phyloP scores from a whole-genome alignment of 2,329 filamentous ascomycete species.

The Xylariaceae sp. region DNA sequence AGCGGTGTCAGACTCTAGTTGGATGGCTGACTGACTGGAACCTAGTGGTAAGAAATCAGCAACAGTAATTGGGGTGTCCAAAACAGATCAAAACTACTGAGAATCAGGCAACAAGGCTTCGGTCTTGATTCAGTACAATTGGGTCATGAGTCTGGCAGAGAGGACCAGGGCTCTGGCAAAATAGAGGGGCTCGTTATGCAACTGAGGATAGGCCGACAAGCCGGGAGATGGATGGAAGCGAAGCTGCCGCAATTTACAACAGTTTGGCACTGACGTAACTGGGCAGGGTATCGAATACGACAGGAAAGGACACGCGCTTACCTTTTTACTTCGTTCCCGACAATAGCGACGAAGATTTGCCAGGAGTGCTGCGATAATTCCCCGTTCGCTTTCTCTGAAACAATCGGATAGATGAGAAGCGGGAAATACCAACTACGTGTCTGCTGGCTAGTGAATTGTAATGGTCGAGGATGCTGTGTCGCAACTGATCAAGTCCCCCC shows the following conservation, averaged over 20 bases:
- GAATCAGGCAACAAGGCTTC: constrained; percentile 2
- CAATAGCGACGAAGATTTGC: no score
- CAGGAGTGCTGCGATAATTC: no score
- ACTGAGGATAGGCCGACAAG: no score
- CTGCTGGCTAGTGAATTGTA: no score
- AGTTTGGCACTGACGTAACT: constrained; percentile 3
- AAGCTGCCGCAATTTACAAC: background rate
- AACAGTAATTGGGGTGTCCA: constrained; percentile 20
- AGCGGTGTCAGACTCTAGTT: constrained; percentile 1
- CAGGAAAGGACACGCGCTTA: background rate
- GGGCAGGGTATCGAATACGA: background rate
- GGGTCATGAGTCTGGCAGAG: background rate
- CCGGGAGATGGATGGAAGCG: background rate
- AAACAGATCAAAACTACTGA: constrained; percentile 21
- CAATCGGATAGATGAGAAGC: no score
- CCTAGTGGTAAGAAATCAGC: constrained; percentile 24
- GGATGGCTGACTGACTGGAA: constrained; percentile 23
- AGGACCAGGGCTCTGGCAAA: constrained; percentile 2
- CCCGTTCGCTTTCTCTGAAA: no score
- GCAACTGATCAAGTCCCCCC: no score
- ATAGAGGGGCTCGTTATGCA: constrained; percentile 1
- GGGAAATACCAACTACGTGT: no score
- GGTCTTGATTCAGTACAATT: constrained; percentile 7
- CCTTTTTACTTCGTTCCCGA: no score
- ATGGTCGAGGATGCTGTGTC: no score